Conservation (phyloP, 495 filamentous ascomycete genomes). For the Neurospora sp. region DNA sequence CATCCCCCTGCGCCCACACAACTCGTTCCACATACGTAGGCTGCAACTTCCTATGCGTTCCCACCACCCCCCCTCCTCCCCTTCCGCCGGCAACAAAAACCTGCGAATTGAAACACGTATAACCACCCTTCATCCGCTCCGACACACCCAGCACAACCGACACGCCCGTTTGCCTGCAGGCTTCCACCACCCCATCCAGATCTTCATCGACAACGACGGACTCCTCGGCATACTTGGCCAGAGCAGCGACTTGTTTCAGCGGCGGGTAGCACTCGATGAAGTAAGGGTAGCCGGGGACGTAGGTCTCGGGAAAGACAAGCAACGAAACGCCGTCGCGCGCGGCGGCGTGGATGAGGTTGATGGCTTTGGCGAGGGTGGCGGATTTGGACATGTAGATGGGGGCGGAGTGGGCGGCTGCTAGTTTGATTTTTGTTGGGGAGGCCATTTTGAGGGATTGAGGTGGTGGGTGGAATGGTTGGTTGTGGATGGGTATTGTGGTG, state of each 20-base stretch:
- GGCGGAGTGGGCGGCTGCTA: constrained; percentile 24
- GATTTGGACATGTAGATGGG: constrained; percentile 28
- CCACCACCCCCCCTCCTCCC: constrained; percentile 8
- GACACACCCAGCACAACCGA: constrained; percentile 28
- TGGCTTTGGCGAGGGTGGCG: constrained; percentile 21
- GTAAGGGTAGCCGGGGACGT: constrained; percentile 28
- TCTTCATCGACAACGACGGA: constrained; percentile 25
- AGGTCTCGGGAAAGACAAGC: constrained; percentile 27
- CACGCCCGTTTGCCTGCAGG: constrained; percentile 18
- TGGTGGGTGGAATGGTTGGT: background rate
- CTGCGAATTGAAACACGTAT: constrained; percentile 35
- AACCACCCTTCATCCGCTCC: constrained; percentile 26
- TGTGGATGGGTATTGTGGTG: background rate
- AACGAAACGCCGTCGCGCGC: constrained; percentile 18
- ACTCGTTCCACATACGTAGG: constrained; percentile 38
- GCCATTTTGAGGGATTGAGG: background rate
- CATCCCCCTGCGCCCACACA: constrained; percentile 35
- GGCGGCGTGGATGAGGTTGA: constrained; percentile 19
- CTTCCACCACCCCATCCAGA: constrained; percentile 23
- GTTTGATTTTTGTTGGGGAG: constrained; percentile 18
- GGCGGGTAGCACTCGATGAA: constrained; percentile 26
- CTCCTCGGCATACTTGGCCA: constrained; percentile 22
- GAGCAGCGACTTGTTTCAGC: constrained; percentile 15
- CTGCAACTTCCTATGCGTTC: constrained; percentile 39
- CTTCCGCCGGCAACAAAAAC: constrained; percentile 26